Conservation (phyloP, 495 filamentous ascomycete genomes). For the Aspergillus leporis region DNA sequence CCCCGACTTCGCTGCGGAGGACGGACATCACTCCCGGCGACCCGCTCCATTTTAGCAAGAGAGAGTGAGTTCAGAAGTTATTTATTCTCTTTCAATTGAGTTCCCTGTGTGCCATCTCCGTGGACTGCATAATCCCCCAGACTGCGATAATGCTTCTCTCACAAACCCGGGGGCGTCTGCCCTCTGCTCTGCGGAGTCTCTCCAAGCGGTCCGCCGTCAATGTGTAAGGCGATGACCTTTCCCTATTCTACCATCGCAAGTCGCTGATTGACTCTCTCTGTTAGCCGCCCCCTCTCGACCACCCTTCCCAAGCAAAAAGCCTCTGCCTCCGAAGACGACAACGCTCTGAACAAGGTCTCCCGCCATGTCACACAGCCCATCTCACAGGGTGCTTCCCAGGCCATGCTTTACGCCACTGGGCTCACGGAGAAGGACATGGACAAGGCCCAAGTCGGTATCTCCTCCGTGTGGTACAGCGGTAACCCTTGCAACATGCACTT, state of each 20-base stretch:
- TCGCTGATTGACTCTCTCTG: constrained; percentile 16
- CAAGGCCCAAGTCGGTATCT: constrained; percentile 96
- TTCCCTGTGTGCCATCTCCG: constrained; percentile 7
- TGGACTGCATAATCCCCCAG: constrained; percentile 2
- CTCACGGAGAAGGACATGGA: constrained; percentile 79
- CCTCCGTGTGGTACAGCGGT: constrained; percentile 83
- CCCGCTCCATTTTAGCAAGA: constrained; percentile 6
- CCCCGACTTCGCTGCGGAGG: constrained; percentile 29
- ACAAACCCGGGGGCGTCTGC: constrained; percentile 43
- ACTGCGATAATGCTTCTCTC: constrained; percentile 40
- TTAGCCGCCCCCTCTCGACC: constrained; percentile 50
- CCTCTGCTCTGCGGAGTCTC: constrained; percentile 44
- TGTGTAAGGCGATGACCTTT: constrained; percentile 11
- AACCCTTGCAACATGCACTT: constrained; percentile 99
- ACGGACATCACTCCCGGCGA: neutral
- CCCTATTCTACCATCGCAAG: neutral
- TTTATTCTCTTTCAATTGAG: constrained; percentile 6
- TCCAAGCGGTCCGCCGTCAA: constrained; percentile 27
- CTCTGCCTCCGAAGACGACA: constrained; percentile 30
- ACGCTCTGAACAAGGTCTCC: constrained; percentile 76
- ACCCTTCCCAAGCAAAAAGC: constrained; percentile 46
- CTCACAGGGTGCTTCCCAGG: constrained; percentile 96
- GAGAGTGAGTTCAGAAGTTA: neutral
- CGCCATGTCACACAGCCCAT: constrained; percentile 88
- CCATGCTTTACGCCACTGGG: constrained; percentile 97